phyloP scores from a whole-genome alignment of 148 eudicot genomes.

The Silene conica region DNA sequence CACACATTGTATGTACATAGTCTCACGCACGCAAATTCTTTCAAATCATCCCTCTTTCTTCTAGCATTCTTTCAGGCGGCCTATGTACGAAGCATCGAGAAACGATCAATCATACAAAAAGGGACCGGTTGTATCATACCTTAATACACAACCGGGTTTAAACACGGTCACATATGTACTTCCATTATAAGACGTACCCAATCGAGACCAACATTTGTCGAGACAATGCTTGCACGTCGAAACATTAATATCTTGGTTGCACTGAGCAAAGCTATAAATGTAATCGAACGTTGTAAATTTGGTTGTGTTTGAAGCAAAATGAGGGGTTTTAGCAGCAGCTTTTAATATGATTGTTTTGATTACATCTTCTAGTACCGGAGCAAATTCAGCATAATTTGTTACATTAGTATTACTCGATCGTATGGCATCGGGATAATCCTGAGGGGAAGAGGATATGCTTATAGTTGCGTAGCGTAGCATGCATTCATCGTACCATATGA shows the following conservation, averaged over 20 bases:
- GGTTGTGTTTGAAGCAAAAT: conserved; percentile 16
- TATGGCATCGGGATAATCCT: background rate
- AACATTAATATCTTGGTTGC: conserved; percentile 10
- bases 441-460: conserved; percentile 11
- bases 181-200: background rate
- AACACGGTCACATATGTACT: background rate
- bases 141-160: conserved; percentile 6
- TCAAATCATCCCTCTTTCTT: too few species aligned
- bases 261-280: conserved; percentile 20
- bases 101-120: background rate
- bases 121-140: conserved; percentile 11
- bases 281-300: background rate
- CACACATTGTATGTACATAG: too few species aligned
- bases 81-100: too few species aligned
- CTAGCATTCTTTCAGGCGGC: too few species aligned
- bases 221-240: conserved; percentile 15
- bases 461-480: conserved; percentile 21
- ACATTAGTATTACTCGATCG: background rate
- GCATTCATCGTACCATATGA: conserved; percentile 21
- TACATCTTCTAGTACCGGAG: background rate
- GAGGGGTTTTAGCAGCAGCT: background rate
- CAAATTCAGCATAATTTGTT: conserved; percentile 9
- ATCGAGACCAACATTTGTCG: background rate
- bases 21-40: too few species aligned
- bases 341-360: background rate